Evolutionary conservation across 768 basidiomycete genomes (phyloP), one percentile per base, ranked within the genome.

Genomic region (Royoungia palumana): DNA sequence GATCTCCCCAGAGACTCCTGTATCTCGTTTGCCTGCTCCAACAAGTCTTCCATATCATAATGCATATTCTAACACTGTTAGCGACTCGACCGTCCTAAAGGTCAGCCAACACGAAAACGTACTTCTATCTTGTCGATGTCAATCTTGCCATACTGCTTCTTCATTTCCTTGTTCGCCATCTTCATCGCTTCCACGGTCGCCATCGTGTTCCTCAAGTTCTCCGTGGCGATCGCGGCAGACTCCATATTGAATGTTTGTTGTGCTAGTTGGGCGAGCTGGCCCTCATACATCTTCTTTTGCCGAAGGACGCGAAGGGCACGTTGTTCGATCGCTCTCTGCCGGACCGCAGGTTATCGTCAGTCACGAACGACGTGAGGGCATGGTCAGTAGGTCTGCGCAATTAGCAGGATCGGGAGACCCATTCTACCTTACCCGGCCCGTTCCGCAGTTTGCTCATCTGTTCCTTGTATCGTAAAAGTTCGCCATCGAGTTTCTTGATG

Each of bases 171-270:
- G 72, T 97, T 98, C 16, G 96, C 94, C 16, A 78, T 63, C 65
- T 92, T 82, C 94, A 99, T 97, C 6, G 94, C 96, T 56, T 96
- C 92, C 24, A 98, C 82, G 0, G 96, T 97, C 12, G 92, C 95
- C 95, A 99, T 98, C 60, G 96, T 98, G 66, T 97, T 98, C 55
- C 92, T 83, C 60, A 98, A 70, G 69, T 98, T 98, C 72, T 98
- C 96, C n/a, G 95, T 98, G 9, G 91, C 85, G 61, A 98, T 82
- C 13, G 89, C 81, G 12, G 94, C 88, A 46, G 89, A 93, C 72
- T 99, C 94, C 89, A 98, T 98, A 70, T 99, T 98, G 75, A 92
- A 98, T 20, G 90, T 86, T 68, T 98, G 96, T 65, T 98, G 96
- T 24, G 87, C 75, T 14, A 99, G 77, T 67, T 96, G 93, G 9